These are phyloP conservation scores for Coemansia sp. DNA, from an alignment of 192 early-diverging fungal species.

Conservation along the genomic window DNA sequence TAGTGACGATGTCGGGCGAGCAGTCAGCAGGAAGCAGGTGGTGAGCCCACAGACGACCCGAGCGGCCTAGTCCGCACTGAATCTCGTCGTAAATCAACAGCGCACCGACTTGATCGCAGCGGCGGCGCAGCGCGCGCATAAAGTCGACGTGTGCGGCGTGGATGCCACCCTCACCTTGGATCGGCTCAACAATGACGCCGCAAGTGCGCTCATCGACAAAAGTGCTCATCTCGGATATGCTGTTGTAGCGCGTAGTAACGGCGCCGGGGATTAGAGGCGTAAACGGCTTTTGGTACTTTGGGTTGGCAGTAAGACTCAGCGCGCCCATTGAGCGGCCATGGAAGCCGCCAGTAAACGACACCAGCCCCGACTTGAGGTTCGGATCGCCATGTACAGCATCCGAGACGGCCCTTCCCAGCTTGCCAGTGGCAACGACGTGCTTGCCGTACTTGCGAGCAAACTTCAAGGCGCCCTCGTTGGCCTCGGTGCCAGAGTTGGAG, in stretches of 20 bases:
- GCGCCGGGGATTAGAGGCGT: constrained; percentile 90
- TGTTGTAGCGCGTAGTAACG: constrained; percentile 71
- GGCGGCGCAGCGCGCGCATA: constrained; percentile 71
- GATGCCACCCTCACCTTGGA: constrained; percentile 97
- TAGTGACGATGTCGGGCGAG: constrained; percentile 89
- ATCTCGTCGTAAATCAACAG: constrained; percentile 96
- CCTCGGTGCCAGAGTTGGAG: constrained; percentile 96
- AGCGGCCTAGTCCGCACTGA: constrained; percentile 92
- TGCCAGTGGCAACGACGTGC: constrained; percentile 31
- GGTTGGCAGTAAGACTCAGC: constrained; percentile 89
- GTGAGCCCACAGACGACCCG: constrained; percentile 89
- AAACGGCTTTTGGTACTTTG: constrained; percentile 96
- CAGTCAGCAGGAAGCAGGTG: constrained; percentile 67
- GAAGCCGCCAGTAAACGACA: constrained; percentile 93
- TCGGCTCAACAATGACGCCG: constrained; percentile 94
- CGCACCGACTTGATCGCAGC: constrained; percentile 87
- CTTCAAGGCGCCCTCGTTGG: constrained; percentile 97
- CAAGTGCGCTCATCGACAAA: constrained; percentile 80
- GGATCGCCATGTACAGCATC: constrained; percentile 54
- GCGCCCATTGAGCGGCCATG: constrained; percentile 98
- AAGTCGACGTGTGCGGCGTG: constrained; percentile 74
- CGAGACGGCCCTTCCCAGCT: constrained; percentile 41
- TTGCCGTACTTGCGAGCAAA: constrained; percentile 91
- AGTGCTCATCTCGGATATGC: constrained; percentile 61
- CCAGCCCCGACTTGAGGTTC: constrained; percentile 69